A percentile compares a stretch with the other conserved stretches of the same genome.
These are phyloP conservation scores for Globisporangium splendens DNA, from an alignment of 352 stramenopile genomes.

Conservation along the genomic window DNA sequence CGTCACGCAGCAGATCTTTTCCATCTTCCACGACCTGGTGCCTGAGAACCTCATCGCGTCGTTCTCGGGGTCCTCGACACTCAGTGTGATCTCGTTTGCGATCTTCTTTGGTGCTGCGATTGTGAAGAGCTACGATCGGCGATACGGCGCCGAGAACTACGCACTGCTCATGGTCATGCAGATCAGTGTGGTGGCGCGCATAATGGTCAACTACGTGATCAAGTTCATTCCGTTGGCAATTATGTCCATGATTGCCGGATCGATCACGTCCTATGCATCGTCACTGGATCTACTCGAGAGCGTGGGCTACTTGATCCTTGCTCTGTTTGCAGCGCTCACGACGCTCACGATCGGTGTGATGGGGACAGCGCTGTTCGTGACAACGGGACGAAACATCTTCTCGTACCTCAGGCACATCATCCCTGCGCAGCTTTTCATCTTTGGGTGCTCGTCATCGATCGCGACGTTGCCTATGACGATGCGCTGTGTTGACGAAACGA, in stretches of 20 bases:
- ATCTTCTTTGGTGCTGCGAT: conserved; percentile 62
- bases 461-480: conserved; percentile 76
- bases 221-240: conserved; percentile 65
- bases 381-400: conserved; percentile 60
- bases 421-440: conserved; percentile 72
- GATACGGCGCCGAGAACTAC: conserved; percentile 55
- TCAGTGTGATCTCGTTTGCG: conserved; percentile 77
- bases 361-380: conserved; percentile 48
- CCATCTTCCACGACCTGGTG: conserved; percentile 59
- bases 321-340: conserved; percentile 42
- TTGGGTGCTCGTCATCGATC: conserved; percentile 77
- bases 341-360: conserved; percentile 51
- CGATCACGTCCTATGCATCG: conserved; percentile 50
- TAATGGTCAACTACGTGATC: conserved; percentile 75
- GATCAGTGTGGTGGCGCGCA: conserved; percentile 56
- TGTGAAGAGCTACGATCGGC: conserved; percentile 48
- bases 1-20: conserved; percentile 70
- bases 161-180: conserved; percentile 62
- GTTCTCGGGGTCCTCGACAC: conserved; percentile 47
- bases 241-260: conserved; percentile 68
- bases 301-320: conserved; percentile 47
- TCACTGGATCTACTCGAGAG: conserved; percentile 42
- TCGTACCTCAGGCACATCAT: conserved; percentile 63
- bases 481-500: conserved; percentile 65
- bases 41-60: conserved; percentile 70